Evolutionary conservation across 2,329 filamentous ascomycete genomes (phyloP).

Genomic region (Fusarium staphyleae): DNA sequence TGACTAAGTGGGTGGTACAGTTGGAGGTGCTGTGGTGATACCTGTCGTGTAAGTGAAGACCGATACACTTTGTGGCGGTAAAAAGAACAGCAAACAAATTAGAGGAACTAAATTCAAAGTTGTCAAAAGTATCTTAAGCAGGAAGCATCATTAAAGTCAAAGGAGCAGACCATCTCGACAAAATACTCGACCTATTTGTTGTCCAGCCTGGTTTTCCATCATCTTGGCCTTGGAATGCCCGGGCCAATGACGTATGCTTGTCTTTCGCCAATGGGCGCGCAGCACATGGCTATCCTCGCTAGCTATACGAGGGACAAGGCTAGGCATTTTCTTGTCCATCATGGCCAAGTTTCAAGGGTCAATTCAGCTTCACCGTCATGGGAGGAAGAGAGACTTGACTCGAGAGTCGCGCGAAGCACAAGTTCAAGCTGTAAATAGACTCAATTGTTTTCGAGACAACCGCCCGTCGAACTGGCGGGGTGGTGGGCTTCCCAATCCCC

Average conservation of each 20-base stretch:
- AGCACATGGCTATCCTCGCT: slow-evolving; percentile 26
- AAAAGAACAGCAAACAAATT: neutral
- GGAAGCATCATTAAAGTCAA: neutral
- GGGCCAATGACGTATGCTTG: slow-evolving; percentile 30
- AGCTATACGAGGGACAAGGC: slow-evolving; percentile 21
- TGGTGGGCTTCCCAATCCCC: slow-evolving; percentile 10
- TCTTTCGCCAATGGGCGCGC: slow-evolving; percentile 24
- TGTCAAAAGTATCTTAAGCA: neutral
- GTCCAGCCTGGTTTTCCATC: slow-evolving; percentile 22
- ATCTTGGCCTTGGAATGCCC: slow-evolving; percentile 32
- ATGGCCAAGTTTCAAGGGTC: neutral
- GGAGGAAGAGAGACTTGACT: neutral
- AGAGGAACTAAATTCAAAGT: neutral
- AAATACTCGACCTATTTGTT: slow-evolving; percentile 16
- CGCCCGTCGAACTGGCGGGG: slow-evolving; percentile 31
- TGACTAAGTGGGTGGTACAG: slow-evolving; percentile 4
- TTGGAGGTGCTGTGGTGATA: slow-evolving; percentile 2
- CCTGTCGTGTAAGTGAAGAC: slow-evolving; percentile 12
- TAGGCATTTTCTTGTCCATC: slow-evolving; percentile 14
- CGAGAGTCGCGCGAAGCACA: slow-evolving; percentile 4
- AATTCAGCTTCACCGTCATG: neutral
- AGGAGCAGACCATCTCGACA: neutral
- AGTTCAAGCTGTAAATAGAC: neutral
- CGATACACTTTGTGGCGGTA: neutral
- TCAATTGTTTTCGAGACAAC: slow-evolving; percentile 12